phyloP scores from a whole-genome alignment of 2,329 filamentous ascomycete genomes.

The Xylariomycetidae sp. region DNA sequence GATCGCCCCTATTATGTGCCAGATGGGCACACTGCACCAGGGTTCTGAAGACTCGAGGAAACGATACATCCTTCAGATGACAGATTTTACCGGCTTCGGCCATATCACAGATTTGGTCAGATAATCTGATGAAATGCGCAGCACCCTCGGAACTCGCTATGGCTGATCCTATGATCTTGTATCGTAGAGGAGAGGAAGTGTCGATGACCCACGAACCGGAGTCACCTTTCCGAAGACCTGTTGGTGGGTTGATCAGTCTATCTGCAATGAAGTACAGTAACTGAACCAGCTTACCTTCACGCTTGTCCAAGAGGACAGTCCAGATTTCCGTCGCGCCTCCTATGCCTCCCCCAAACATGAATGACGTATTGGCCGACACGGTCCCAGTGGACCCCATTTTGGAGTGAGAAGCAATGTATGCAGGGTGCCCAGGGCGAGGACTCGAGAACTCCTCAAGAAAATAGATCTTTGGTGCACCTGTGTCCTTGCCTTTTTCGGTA shows the following conservation, averaged over 20 bases:
- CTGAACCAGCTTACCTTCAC: neutral
- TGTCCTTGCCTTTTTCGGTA: neutral
- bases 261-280: too few relatives aligned
- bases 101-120: too few relatives aligned
- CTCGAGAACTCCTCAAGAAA: neutral
- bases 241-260: neutral
- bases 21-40: too few relatives aligned
- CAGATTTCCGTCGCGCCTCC: neutral
- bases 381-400: too few relatives aligned
- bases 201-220: neutral
- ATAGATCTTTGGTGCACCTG: neutral
- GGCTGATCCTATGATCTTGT: neutral
- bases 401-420: conserved; percentile 1
- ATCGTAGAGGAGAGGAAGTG: too few relatives aligned
- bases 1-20: neutral
- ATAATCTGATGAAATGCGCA: too few relatives aligned
- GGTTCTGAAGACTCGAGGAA: too few relatives aligned
- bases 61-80: too few relatives aligned
- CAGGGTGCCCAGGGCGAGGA: neutral
- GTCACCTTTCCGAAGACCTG: conserved; percentile 1
- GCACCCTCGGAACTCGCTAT: neutral
- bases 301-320: neutral
- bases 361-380: too few relatives aligned
- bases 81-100: too few relatives aligned
- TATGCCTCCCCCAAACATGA: neutral